Base-by-base conservation (phyloP, 192 early-diverging fungal species). In the Gigaspora rosea region DNA sequence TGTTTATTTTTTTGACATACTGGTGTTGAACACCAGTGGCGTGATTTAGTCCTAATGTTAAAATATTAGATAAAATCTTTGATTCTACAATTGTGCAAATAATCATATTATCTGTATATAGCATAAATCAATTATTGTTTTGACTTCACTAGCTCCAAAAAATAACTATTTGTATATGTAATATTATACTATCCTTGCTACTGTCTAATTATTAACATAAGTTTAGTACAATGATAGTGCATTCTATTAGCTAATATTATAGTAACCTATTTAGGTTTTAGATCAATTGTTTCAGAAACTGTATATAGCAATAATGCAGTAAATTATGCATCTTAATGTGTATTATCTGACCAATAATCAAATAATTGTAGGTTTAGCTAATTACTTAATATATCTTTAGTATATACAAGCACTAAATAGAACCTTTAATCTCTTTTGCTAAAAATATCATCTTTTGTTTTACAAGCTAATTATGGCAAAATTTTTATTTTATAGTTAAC, bases 401-500 rank as follows among this genome's bases (percentile, higher is more conserved):
- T 62, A 62, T 62, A 62, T 13, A 62, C 32, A 13, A 62, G 32
- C 32, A 32, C 9, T 33, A 27, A 62, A 33, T 62, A 27, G 20
- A 62, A 33, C 4, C 20, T 62, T 12, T 27, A 62, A 33, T 8
- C 27, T 12, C 61, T 33, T 33, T 62, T 62, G 32, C 61, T n/a
- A 62, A 62, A 62, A 22, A 7, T 33, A 10, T 62, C 2, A 33
- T n/a, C 11, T 13, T 62, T 62, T 62, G 33, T 62, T 62, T 68
- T 9, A 11, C 4, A 7, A 18, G 46, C 65, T 47, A 0, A 20
- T 20, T 49, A 16, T 32, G 13, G 13, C 15, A 49, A 46, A 15
- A 68, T 49, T 48, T 16, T 68, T 41, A 68, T 68, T 20, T 68
- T 49, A 27, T 68, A 68, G 46, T 68, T 16, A 7, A 68, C 41